These are phyloP conservation scores for Rhizopus delemar DNA, from an alignment of 371 early-diverging fungal species.

Conservation along the genomic window DNA sequence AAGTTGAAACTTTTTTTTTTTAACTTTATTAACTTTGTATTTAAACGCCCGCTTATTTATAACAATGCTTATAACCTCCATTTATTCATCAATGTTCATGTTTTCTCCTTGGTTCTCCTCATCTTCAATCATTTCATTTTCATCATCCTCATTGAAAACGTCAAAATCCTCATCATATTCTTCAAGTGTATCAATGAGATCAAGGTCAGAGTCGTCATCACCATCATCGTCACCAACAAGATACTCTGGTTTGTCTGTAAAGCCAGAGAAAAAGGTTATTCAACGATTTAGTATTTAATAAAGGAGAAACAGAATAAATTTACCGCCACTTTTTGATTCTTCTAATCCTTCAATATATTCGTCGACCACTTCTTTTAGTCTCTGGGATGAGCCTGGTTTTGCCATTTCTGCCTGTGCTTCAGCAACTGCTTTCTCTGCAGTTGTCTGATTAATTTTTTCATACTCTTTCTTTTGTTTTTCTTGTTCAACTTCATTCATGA, in stretches of 20 bases:
- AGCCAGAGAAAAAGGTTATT: neutral
- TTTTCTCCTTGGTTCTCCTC: slow-evolving; percentile 18
- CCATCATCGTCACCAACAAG: slow-evolving; percentile 8
- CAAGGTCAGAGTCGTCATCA: slow-evolving; percentile 12
- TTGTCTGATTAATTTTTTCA: neutral
- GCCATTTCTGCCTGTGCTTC: slow-evolving; percentile 11
- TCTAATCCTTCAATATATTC: slow-evolving; percentile 23
- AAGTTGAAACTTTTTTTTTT: too few species aligned
- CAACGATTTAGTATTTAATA: slow-evolving; percentile 43
- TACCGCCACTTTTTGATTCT: neutral
- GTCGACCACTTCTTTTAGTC: slow-evolving; percentile 23
- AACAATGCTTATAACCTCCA: neutral
- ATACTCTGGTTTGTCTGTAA: neutral
- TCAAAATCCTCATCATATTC: slow-evolving; percentile 21
- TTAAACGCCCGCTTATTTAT: too few species aligned
- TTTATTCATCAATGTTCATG: slow-evolving; percentile 1
- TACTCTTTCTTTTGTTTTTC: slow-evolving; percentile 12
- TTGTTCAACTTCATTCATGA: slow-evolving; percentile 23
- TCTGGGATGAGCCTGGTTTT: slow-evolving; percentile 3
- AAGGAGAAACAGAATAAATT: slow-evolving; percentile 84
- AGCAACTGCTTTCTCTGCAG: slow-evolving; percentile 2
- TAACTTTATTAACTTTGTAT: too few species aligned
- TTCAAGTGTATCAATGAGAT: slow-evolving; percentile 5
- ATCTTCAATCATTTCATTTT: slow-evolving; percentile 16
- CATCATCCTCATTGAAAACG: slow-evolving; percentile 13